A percentile compares a stretch with the other conserved stretches of the same genome.
phyloP scores from a whole-genome alignment of 306 rosid genomes.

The Citrullus colocynthis region DNA sequence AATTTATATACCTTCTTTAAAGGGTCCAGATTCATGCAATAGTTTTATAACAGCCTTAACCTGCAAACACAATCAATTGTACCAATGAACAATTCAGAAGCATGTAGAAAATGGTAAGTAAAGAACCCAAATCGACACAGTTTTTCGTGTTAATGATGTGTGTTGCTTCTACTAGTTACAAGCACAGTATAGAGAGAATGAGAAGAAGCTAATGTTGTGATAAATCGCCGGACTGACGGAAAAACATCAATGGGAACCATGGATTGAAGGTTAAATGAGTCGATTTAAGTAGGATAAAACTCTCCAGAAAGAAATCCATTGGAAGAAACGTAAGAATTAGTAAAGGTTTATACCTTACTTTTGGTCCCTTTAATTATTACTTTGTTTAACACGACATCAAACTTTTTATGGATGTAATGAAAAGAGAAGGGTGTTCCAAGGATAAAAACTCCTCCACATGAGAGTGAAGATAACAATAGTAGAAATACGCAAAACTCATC shows the following conservation, averaged over 20 bases:
- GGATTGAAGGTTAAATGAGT: neutral
- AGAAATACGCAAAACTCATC: too few species aligned
- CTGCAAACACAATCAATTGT: conserved; percentile 20
- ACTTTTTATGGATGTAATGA: too few species aligned
- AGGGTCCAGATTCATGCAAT: conserved; percentile 72
- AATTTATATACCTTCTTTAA: conserved; percentile 35
- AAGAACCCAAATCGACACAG: neutral
- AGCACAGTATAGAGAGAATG: neutral
- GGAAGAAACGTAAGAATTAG: neutral
- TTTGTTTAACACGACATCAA: too few species aligned
- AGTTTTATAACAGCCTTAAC: conserved; percentile 63
- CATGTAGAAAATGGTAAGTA: neutral
- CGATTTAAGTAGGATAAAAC: neutral
- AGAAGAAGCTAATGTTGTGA: neutral
- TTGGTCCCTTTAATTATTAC: neutral
- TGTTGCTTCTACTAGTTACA: neutral
- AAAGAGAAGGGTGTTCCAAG: too few species aligned
- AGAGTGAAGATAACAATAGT: too few species aligned
- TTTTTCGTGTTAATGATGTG: neutral
- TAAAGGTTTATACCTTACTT: neutral
- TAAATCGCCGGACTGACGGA: neutral
- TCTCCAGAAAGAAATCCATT: neutral
- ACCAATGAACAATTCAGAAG: neutral
- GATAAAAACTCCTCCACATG: too few species aligned
- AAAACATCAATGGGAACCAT: neutral